These are phyloP conservation scores for Umbelopsis ramanniana DNA, from an alignment of 192 early-diverging fungal genomes.

Conservation along the genomic window DNA sequence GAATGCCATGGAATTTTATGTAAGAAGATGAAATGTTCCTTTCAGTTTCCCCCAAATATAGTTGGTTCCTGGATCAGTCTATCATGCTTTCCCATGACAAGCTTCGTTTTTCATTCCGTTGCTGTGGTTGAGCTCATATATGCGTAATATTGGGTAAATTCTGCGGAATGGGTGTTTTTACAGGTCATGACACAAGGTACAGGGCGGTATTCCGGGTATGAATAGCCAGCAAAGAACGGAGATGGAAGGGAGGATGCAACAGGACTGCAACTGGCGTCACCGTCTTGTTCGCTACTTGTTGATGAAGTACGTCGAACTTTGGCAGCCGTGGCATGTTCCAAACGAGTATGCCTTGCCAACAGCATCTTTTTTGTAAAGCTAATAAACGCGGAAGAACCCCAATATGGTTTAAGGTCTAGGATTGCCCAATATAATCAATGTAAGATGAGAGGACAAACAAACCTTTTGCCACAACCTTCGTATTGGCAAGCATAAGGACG, in stretches of 20 bases:
- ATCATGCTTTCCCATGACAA: too few species aligned
- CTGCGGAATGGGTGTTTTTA: neutral
- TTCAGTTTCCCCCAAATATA: neutral
- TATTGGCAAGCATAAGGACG: constrained; percentile 57
- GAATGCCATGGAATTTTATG: neutral
- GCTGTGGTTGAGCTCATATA: neutral
- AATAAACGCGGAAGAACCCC: neutral
- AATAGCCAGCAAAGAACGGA: too few species aligned
- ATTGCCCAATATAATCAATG: neutral
- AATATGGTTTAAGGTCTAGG: neutral
- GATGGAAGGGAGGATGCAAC: neutral
- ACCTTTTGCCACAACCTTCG: constrained; percentile 54
- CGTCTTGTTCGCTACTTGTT: neutral
- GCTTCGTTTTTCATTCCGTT: neutral
- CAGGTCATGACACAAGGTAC: neutral
- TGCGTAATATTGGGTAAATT: neutral
- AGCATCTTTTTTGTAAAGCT: constrained; percentile 17
- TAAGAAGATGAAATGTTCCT: neutral
- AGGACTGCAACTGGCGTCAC: neutral
- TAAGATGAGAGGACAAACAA: neutral
- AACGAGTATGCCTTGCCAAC: constrained; percentile 1
- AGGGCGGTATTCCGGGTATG: too few species aligned
- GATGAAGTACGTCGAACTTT: constrained; percentile 13
- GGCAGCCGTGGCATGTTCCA: neutral
- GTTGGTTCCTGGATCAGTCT: too few species aligned